Conservation (phyloP, 495 filamentous ascomycete species). For the Lichenothelia convexa region DNA sequence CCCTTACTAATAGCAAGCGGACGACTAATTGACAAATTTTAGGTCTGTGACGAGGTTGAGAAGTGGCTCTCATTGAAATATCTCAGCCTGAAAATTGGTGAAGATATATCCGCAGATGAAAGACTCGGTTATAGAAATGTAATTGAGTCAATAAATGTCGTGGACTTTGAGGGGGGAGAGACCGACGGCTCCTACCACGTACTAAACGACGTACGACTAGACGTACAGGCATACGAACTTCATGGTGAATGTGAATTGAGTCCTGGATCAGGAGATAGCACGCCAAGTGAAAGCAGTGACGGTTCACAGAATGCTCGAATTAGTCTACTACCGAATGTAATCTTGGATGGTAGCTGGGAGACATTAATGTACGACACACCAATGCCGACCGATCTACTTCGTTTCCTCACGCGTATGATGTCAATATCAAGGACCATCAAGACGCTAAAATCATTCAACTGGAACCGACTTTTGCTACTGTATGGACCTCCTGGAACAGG, state of each 20-base stretch:
- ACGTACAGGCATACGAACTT: conserved; percentile 17
- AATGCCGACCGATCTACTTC: conserved; percentile 27
- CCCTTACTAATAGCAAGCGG: too few relatives aligned
- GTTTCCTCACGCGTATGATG: conserved; percentile 29
- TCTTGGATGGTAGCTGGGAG: conserved; percentile 32
- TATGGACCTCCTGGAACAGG: conserved; percentile 39
- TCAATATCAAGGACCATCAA: conserved; percentile 11
- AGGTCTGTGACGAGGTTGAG: conserved; percentile 11
- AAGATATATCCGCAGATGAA: conserved; percentile 4
- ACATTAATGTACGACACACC: conserved; percentile 32
- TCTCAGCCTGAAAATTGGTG: conserved; percentile 7
- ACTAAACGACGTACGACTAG: conserved; percentile 10
- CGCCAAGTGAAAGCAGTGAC: conserved; percentile 5
- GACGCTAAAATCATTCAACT: conserved; percentile 14
- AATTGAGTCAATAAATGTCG: conserved; percentile 15
- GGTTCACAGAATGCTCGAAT: conserved; percentile 14
- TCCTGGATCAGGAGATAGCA: background rate
- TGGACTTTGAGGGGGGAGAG: conserved; percentile 11
- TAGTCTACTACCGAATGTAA: conserved; percentile 22
- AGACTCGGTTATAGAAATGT: conserved; percentile 2
- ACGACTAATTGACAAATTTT: background rate
- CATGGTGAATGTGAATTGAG: conserved; percentile 2
- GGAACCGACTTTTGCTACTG: conserved; percentile 26
- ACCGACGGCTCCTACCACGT: conserved; percentile 3
- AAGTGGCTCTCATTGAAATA: conserved; percentile 8